Conservation (phyloP, 1,139 yeast species). For the Hyphopichia pseudoburtonii region DNA sequence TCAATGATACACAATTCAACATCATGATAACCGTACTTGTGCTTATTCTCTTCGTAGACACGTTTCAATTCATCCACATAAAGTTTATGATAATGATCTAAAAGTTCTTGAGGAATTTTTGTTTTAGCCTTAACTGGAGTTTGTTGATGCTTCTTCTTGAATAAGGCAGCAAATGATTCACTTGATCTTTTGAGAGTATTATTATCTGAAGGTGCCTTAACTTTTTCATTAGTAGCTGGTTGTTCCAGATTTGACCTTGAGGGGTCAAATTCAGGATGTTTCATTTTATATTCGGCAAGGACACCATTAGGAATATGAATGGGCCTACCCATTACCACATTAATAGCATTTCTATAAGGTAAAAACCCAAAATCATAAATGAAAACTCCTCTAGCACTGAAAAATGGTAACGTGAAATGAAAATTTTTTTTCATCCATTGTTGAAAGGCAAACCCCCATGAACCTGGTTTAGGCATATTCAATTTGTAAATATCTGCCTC, state of each 20-base stretch:
- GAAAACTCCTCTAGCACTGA: slow-evolving; percentile 90
- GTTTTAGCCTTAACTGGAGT: slow-evolving; percentile 18
- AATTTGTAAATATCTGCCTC: slow-evolving; percentile 81
- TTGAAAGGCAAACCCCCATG: slow-evolving; percentile 59
- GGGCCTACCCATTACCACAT: slow-evolving; percentile 81
- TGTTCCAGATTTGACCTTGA: neutral
- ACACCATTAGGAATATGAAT: slow-evolving; percentile 59
- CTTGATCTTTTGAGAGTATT: neutral
- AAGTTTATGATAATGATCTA: slow-evolving; percentile 70
- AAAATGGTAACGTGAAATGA: slow-evolving; percentile 87
- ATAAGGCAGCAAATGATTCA: slow-evolving; percentile 24
- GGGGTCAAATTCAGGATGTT: slow-evolving; percentile 27
- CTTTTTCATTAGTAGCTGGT: slow-evolving; percentile 8
- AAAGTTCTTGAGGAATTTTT: slow-evolving; percentile 40
- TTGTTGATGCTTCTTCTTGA: slow-evolving; percentile 13
- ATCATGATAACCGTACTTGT: slow-evolving; percentile 52
- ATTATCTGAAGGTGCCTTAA: too few species aligned
- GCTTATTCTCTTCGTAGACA: slow-evolving; percentile 71
- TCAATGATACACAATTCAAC: slow-evolving; percentile 50
- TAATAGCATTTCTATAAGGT: slow-evolving; percentile 81
- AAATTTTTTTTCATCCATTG: slow-evolving; percentile 65
- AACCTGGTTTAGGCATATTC: slow-evolving; percentile 52
- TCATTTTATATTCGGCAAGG: slow-evolving; percentile 29
- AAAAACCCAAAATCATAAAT: slow-evolving; percentile 89
- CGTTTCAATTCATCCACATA: slow-evolving; percentile 68